Base-by-base conservation (phyloP, 768 basidiomycete species). In the Steccherinum ochraceum region DNA sequence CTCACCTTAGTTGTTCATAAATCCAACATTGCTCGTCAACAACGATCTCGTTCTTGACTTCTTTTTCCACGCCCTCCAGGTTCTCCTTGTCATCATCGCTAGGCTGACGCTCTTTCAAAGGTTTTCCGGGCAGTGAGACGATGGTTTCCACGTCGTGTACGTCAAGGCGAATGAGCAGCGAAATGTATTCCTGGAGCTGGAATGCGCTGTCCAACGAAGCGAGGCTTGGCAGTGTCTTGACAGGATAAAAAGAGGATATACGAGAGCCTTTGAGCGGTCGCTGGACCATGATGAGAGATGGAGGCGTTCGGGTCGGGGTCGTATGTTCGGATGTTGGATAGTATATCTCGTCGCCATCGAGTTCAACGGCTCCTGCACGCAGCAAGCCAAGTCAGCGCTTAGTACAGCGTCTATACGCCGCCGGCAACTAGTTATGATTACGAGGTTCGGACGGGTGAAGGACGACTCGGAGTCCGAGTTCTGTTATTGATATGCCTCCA, bases 121-220 rank as follows among this genome's bases (percentile, higher is more conserved):
- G 30, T 48, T 72, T 76, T 21, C 75, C 84, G 4, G 94, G 94
- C 0, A 95, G 68, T 25, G 84, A 75, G 0, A 93, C 82, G 40
- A 98, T 86, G 5, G 78, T 66, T 39, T 89, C 80, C 18, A 98
- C 86, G 64, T 96, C 88, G 68, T 94, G 91, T 0, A 92, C 86
- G 69, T 97, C 84, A 23, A 80, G 73, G 13, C 87, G 81, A 52
- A 95, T 89, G 56, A 95, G 80, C 24, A 90, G 74, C 1, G 92
- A 86, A 42, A 98, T 89, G 69, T 93, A 95, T 63, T 98, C 95
- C 61, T 95, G 92, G 5, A 95, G 77, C 63, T 95, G 92, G 64
- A 95, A 96, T 0, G 93, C 90, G 65, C 90, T 93, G 69, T 94
- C 87, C 24, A 95, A 72, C 1, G 83, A 79, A 0, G 86, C 72